These are phyloP conservation scores for Tulasnella sp. DNA, from an alignment of 768 basidiomycete genomes.

Conservation along the genomic window DNA sequence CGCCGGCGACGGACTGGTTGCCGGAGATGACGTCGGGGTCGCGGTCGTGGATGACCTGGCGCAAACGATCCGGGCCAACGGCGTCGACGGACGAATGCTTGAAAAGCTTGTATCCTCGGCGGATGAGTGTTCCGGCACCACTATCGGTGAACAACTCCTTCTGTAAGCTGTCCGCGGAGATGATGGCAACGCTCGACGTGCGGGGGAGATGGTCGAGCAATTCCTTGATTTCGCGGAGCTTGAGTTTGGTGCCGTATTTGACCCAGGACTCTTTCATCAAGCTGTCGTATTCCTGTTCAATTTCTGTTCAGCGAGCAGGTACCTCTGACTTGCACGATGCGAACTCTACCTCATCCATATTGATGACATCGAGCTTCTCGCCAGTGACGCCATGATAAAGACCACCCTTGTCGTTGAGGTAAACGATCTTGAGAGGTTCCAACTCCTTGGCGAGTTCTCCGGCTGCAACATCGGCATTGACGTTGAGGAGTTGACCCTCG, in stretches of 20 bases:
- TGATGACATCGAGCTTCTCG: constrained; percentile 92
- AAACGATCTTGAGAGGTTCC: constrained; percentile 98
- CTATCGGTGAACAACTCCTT: constrained; percentile 98
- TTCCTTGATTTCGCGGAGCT: constrained; percentile 98
- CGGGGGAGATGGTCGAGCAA: constrained; percentile 96
- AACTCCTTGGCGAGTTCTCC: constrained; percentile 97
- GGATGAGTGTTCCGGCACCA: constrained; percentile 95
- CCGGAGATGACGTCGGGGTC: constrained; percentile 86
- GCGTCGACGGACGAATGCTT: constrained; percentile 73
- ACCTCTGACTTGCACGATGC: background rate
- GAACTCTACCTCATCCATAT: constrained; percentile 77
- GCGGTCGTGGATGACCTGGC: constrained; percentile 90
- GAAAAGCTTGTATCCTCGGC: constrained; percentile 96
- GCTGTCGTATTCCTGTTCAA: constrained; percentile 75
- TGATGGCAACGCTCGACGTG: constrained; percentile 96
- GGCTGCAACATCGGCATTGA: constrained; percentile 97
- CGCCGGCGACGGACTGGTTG: constrained; percentile 75
- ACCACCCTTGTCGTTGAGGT: constrained; percentile 96
- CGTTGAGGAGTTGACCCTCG: constrained; percentile 97
- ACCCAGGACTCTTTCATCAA: constrained; percentile 99
- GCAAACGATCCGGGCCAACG: constrained; percentile 88
- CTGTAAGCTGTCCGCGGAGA: constrained; percentile 84
- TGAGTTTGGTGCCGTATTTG: constrained; percentile 97
- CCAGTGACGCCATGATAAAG: constrained; percentile 96
- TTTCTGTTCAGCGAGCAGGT: background rate